These are phyloP conservation scores for Claviceps citrina DNA, from an alignment of 2,329 filamentous ascomycete species.

Conservation along the genomic window DNA sequence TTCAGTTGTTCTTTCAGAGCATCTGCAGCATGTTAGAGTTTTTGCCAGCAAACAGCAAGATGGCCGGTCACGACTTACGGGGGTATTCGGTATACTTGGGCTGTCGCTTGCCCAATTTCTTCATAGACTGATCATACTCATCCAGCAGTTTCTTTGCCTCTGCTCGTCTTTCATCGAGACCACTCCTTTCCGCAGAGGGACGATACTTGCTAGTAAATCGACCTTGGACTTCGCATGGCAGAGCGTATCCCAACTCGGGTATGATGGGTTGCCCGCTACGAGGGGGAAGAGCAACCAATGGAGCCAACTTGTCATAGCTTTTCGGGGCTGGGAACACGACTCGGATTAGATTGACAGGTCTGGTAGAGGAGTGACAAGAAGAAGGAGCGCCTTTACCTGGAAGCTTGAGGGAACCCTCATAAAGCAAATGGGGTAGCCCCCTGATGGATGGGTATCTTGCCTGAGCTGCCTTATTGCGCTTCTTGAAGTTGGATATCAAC, in stretches of 20 bases:
- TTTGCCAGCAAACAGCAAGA: background rate
- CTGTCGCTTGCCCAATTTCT: conserved; percentile 24
- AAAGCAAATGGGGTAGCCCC: conserved; percentile 24
- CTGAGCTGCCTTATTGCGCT: conserved; percentile 23
- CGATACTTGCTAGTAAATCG: conserved; percentile 26
- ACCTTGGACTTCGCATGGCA: conserved; percentile 31
- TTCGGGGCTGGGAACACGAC: conserved; percentile 27
- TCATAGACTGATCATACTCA: conserved; percentile 28
- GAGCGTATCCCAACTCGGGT: conserved; percentile 22
- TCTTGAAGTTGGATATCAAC: conserved; percentile 23
- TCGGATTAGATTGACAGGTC: background rate
- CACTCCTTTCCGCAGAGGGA: conserved; percentile 23
- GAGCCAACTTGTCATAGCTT: conserved; percentile 29
- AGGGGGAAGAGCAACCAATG: conserved; percentile 26
- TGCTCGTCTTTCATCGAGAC: conserved; percentile 25
- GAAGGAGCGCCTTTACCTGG: conserved; percentile 13
- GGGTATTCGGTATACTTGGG: conserved; percentile 33
- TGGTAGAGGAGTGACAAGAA: background rate
- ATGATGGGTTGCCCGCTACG: conserved; percentile 24
- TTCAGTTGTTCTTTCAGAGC: conserved; percentile 32
- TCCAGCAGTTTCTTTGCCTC: conserved; percentile 26
- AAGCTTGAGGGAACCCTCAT: conserved; percentile 25
- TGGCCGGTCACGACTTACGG: conserved; percentile 13
- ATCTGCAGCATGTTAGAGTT: conserved; percentile 11
- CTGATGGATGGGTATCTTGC: conserved; percentile 23